Conservation (phyloP, 1,284 basidiomycete species). For the Taiwanofungus camphoratus region DNA sequence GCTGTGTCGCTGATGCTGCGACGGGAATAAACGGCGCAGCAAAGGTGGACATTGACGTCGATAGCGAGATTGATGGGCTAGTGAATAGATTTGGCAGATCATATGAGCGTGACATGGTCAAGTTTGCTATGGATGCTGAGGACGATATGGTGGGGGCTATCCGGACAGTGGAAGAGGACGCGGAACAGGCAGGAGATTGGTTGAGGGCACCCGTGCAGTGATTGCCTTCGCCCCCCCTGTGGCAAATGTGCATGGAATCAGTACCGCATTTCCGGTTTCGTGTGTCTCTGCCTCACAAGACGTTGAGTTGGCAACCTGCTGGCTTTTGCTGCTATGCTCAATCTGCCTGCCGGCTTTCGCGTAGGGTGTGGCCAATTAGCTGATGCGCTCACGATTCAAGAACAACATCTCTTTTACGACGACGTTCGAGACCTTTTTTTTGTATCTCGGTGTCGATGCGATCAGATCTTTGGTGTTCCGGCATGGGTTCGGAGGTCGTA, state of each 20-base stretch:
- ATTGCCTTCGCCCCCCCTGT: neutral
- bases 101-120: slow-evolving; percentile 51
- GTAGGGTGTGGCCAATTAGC: too few species aligned
- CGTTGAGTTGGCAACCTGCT: too few species aligned
- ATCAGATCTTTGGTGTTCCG: too few species aligned
- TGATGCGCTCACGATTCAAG: too few species aligned
- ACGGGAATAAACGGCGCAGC: slow-evolving; percentile 15
- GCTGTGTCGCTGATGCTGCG: slow-evolving; percentile 47
- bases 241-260: neutral
- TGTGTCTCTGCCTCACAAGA: neutral
- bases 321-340: too few species aligned
- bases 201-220: slow-evolving; percentile 9
- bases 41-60: slow-evolving; percentile 31
- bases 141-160: slow-evolving; percentile 52
- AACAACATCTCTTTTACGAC: too few species aligned
- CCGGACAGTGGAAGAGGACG: slow-evolving; percentile 23
- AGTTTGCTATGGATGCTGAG: slow-evolving; percentile 39
- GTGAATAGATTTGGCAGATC: slow-evolving; percentile 45
- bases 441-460: too few species aligned
- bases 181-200: slow-evolving; percentile 17
- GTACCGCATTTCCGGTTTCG: neutral
- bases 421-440: too few species aligned
- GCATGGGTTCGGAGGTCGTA: too few species aligned
- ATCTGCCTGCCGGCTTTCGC: too few species aligned
- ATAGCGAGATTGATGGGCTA: slow-evolving; percentile 47